phyloP scores from a whole-genome alignment of 192 early-diverging fungal species.

The Geosiphon pyriformis region DNA sequence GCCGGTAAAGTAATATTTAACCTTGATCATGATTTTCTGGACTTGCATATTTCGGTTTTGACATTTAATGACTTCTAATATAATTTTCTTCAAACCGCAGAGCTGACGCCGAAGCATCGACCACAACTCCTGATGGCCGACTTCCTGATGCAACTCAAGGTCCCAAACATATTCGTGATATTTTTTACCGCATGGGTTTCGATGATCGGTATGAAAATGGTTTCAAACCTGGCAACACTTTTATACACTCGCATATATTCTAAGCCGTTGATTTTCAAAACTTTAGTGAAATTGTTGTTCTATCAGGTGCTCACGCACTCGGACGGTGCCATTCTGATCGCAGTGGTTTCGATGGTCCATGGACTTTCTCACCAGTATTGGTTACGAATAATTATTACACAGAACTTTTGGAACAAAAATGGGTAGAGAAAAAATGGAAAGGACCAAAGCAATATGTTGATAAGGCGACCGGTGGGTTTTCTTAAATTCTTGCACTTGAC shows the following conservation, averaged over 20 bases:
- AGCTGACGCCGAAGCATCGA: conserved; percentile 32
- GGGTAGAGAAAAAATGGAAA: conserved; percentile 73
- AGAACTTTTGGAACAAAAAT: conserved; percentile 69
- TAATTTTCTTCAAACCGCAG: conserved; percentile 8
- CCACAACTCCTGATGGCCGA: conserved; percentile 68
- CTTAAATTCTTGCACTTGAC: conserved; percentile 13
- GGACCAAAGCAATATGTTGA: conserved; percentile 87
- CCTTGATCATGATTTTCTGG: no score
- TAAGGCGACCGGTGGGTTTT: conserved; percentile 49
- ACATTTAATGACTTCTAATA: background rate
- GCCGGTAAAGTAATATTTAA: conserved; percentile 41
- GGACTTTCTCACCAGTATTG: conserved; percentile 71
- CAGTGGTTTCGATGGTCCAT: conserved; percentile 79
- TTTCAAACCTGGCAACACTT: background rate
- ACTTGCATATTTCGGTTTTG: background rate
- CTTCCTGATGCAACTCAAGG: conserved; percentile 70
- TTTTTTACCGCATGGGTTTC: conserved; percentile 78
- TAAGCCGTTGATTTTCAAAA: background rate
- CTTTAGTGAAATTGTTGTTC: conserved; percentile 68
- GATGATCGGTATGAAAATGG: conserved; percentile 31
- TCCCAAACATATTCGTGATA: conserved; percentile 61
- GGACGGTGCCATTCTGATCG: conserved; percentile 73
- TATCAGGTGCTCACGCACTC: conserved; percentile 71
- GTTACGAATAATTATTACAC: conserved; percentile 91
- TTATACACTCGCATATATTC: conserved; percentile 14